These are phyloP conservation scores for Scenedesmus sp. DNA, from an alignment of 163 green algal species.

Conservation along the genomic window DNA sequence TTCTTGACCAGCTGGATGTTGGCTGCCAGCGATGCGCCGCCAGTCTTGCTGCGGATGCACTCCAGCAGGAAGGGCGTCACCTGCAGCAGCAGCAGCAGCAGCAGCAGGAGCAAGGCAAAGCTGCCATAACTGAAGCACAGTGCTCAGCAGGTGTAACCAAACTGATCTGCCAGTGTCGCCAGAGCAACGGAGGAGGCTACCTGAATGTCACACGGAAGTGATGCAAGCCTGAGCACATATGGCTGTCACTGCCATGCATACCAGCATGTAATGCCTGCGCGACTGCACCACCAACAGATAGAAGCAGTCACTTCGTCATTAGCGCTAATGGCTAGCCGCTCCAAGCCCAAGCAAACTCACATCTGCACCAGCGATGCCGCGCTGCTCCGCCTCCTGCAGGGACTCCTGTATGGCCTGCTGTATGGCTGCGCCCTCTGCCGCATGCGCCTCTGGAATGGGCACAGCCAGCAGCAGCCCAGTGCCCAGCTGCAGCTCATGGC, in stretches of 20 bases:
- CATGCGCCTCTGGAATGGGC: constrained; percentile 87
- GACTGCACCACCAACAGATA: too few species aligned
- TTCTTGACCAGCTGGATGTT: constrained; percentile 98
- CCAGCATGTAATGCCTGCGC: background rate
- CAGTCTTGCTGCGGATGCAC: constrained; percentile 87
- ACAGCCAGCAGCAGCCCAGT: constrained; percentile 94
- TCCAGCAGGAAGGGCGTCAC: constrained; percentile 96
- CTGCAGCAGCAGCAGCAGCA: constrained; percentile 26
- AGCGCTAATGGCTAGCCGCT: too few species aligned
- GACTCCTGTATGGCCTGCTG: constrained; percentile 78
- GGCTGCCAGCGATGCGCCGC: constrained; percentile 83
- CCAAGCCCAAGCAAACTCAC: constrained; percentile 27
- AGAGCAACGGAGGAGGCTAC: too few species aligned
- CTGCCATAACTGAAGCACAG: background rate
- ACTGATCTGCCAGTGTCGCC: too few species aligned
- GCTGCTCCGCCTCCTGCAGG: constrained; percentile 60
- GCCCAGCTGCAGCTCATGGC: constrained; percentile 68
- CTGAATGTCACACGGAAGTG: background rate
- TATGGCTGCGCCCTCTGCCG: constrained; percentile 76
- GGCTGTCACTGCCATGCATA: too few species aligned
- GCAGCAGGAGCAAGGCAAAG: background rate
- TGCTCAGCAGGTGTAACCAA: too few species aligned
- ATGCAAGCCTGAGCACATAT: background rate
- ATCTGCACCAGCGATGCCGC: constrained; percentile 54
- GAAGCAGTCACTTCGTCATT: too few species aligned